Base-by-base conservation (phyloP, 306 rosid species). In the Medicago ruthenica region DNA sequence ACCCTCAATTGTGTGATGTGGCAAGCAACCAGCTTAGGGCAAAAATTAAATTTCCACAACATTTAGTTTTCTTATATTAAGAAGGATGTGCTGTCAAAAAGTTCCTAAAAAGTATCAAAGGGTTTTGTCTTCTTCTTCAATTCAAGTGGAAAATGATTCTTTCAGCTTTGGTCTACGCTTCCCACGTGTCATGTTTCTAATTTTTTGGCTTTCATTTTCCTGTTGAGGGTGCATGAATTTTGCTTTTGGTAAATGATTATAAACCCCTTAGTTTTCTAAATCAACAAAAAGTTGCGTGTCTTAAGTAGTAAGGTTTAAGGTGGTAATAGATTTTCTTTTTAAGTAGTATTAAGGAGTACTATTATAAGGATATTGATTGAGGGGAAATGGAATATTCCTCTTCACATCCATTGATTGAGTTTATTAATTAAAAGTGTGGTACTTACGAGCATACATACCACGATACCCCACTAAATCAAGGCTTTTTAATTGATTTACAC, bases 21-120 rank as follows among this genome's bases (percentile, higher is more conserved):
- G n/a, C n/a, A n/a, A n/a, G n/a, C n/a, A n/a, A n/a, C n/a, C n/a
- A n/a, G n/a, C n/a, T n/a, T n/a, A n/a, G n/a, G n/a, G n/a, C n/a
- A n/a, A n/a, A n/a, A n/a, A n/a, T n/a, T n/a, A n/a, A n/a, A n/a
- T n/a, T n/a, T n/a, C n/a, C n/a, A n/a, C n/a, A n/a, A n/a, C n/a
- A n/a, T n/a, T n/a, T n/a, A n/a, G n/a, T n/a, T n/a, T n/a, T n/a
- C n/a, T n/a, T n/a, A n/a, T n/a, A n/a, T n/a, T n/a, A n/a, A n/a
- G n/a, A n/a, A n/a, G n/a, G n/a, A n/a, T n/a, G n/a, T n/a, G n/a
- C n/a, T n/a, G n/a, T n/a, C n/a, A n/a, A 15, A 47, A 73, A 18
- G 45, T 75, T 37, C 77, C 77, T 74, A 68, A 42, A 74, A 77
- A 59, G 39, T 16, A 20, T 67, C 68, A 83, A 78, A 70, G 48